Evolutionary conservation across 2,329 filamentous ascomycete species (phyloP).

Genomic region (Penicillium vulpinum): DNA sequence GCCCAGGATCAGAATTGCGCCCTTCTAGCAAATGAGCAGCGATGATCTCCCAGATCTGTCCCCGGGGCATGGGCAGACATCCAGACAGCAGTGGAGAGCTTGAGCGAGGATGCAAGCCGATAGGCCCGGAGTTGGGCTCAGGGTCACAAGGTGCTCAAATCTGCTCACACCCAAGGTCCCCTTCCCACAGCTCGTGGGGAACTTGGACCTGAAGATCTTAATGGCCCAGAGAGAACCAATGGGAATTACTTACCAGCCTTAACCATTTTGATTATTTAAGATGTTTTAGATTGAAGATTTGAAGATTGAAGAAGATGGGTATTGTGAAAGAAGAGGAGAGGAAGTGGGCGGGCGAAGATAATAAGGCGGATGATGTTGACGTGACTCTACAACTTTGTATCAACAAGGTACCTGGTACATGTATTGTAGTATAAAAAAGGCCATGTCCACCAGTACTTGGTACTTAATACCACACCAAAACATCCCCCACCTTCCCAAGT

Average conservation of each 20-base stretch:
- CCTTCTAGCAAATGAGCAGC: slow-evolving; percentile 8
- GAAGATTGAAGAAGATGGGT: slow-evolving; percentile 8
- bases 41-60: not conserved
- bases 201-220: slow-evolving; percentile 5
- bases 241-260: slow-evolving; percentile 76
- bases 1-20: not conserved
- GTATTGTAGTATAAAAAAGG: not conserved
- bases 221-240: slow-evolving; percentile 23
- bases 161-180: slow-evolving; percentile 44
- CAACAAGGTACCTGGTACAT: slow-evolving; percentile 15
- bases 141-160: slow-evolving; percentile 46
- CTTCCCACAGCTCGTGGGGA: slow-evolving; percentile 31
- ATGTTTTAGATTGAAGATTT: slow-evolving; percentile 19
- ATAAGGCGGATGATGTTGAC: slow-evolving; percentile 29
- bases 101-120: slow-evolving; percentile 19
- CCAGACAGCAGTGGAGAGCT: slow-evolving; percentile 10
- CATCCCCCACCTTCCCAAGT: slow-evolving; percentile 28
- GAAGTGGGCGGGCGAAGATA: slow-evolving; percentile 22
- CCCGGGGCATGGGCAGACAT: not conserved
- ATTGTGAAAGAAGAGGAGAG: slow-evolving; percentile 16
- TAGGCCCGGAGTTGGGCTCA: slow-evolving; percentile 26
- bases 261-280: slow-evolving; percentile 79
- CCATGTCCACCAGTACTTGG: not conserved
- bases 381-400: slow-evolving; percentile 18
- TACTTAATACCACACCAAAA: slow-evolving; percentile 9